A percentile compares a stretch with the other conserved stretches of the same genome.
Conservation (phyloP, 192 early-diverging fungal genomes). For the Backusella australiensis region DNA sequence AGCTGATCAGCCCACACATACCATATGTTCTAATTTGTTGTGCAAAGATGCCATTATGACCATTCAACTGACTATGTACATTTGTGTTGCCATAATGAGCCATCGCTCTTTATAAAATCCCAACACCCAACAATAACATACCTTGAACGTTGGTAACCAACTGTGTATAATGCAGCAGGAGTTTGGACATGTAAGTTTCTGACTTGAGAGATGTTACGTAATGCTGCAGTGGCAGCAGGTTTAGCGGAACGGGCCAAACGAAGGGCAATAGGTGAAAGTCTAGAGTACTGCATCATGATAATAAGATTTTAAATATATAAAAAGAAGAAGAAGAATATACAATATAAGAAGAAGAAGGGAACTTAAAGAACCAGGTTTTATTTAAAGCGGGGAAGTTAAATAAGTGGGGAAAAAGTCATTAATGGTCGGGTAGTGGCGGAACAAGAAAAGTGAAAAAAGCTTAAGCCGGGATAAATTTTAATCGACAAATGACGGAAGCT, state of each 20-base stretch:
- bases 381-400: not conserved
- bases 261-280: constrained; percentile 8
- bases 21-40: constrained; percentile 26
- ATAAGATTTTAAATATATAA: not conserved
- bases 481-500: not conserved
- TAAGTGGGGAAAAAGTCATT: constrained; percentile 7
- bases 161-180: constrained; percentile 21
- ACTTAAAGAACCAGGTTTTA: not conserved
- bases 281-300: constrained; percentile 16
- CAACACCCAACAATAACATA: not conserved
- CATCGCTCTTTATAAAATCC: not conserved
- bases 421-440: constrained; percentile 9
- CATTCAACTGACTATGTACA: not conserved
- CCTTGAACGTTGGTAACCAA: constrained; percentile 25
- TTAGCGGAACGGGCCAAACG: constrained; percentile 4
- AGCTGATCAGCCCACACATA: not conserved
- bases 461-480: not conserved
- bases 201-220: constrained; percentile 21
- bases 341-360: constrained; percentile 5
- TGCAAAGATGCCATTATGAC: not conserved
- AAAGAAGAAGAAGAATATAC: not conserved
- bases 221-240: constrained; percentile 3
- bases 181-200: constrained; percentile 32
- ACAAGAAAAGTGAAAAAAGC: constrained; percentile 1
- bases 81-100: not conserved